Evolutionary conservation across 1,139 yeast species (phyloP), one percentile per base, ranked within the genome.

Genomic region (Candida sanyaensis): DNA sequence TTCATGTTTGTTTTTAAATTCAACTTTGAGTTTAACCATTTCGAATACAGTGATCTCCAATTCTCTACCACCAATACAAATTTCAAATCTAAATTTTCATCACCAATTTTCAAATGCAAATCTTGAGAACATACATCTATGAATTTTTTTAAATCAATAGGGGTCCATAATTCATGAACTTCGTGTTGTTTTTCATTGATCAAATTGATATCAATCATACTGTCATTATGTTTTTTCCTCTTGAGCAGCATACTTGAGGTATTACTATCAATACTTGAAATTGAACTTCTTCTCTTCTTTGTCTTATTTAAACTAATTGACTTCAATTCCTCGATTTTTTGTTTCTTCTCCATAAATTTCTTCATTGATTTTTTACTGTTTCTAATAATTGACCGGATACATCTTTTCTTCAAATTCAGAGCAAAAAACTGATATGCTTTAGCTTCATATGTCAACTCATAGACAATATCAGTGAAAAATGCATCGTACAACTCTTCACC

Each of bases 401-500:
- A 51, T n/a, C 49, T 58, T 21, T 52, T 57, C 47, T 66, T 70
- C 28, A 74, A 47, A 9, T 55, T 57, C 9, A 50, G 52, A 2
- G 61, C 54, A 44, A 68, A 62, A 40, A 65, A 56, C 1, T 54
- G 34, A 13, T 66, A 73, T 0, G 88, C 84, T 37, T 67, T 60
- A 0, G 73, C 58, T 34, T 79, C 77, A 38, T 78, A 58, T 0
- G 71, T 59, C 2, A 70, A 62, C 32, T 78, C 64, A 53, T 73
- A 79, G 0, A 80, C 59, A 34, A 77, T 65, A 54, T 87, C 92
- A 36, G 78, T 73, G 42, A 88, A 56, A 56, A 88, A 84, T 1
- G 90, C 88, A 10, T 65, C 61, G 52, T 73, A 86, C 1, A 87
- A 62, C 37, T 82, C 85, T 1, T 62, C 59, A 1, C 84, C 59